Base-by-base conservation (phyloP, 306 rosid genomes). In the Quercus rubra region DNA sequence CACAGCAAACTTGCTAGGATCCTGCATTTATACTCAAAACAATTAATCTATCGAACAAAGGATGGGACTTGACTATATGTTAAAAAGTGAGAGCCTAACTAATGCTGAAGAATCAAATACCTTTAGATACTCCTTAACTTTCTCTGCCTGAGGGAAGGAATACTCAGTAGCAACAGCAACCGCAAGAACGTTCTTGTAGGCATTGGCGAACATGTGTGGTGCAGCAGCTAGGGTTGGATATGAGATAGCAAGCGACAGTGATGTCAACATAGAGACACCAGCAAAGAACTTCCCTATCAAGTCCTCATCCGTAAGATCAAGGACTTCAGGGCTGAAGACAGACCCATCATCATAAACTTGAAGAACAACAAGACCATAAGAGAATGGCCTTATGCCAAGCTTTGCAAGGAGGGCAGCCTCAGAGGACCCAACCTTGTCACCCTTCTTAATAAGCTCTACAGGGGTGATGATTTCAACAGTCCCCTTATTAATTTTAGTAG, bases 381-480 rank as follows among this genome's bases (percentile, higher is more conserved):
- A 94, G 86, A 94, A 94, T 0, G 98, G 98, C 86, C 98, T 86
- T 0, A 94, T 92, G 17, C 94, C 98, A 2, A 94, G 94, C 91
- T 94, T 94, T 19, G 98, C 90, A 78, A 94, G 96, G 71, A 94
- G 79, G 6, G 98, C 98, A 83, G 98, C 98, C 79, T 91, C 98
- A 23, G 97, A 94, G 23, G 97, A 92, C 1, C 98, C 97, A 1
- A 92, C 98, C 87, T 94, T 94, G 2, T 94, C 98, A 31, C 98
- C 97, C 90, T 94, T 94, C 90, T 33, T 94, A 77, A 92, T 92
- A 27, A 94, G 94, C 72, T 94, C 98, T 10, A 94, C 98, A 31
- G 97, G 97, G 76, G 97, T 94, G n/a, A 94, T 92, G 61, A 94
- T 94, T 87, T 94, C 98, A 0, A 94, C 98, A 69, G 98, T 94